These are phyloP conservation scores for Coix lacrymajobi DNA, from an alignment of 176 grass and related monocot species.

Conservation along the genomic window DNA sequence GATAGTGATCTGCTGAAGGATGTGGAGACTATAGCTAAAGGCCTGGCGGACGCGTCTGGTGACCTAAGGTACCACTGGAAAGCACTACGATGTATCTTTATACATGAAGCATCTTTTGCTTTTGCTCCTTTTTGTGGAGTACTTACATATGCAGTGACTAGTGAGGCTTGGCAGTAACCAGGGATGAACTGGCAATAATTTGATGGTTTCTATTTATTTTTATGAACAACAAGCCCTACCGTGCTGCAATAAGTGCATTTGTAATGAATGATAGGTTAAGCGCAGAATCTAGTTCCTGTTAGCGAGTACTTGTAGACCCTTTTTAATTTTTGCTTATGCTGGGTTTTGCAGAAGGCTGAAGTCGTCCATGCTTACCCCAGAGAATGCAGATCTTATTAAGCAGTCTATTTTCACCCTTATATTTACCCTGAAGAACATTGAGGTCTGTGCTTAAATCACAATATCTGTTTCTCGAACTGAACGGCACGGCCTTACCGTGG, in stretches of 20 bases:
- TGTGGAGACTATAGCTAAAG: slow-evolving; percentile 88
- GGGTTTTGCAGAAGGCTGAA: slow-evolving; percentile 70
- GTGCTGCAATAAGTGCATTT: not conserved
- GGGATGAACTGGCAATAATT: not conserved
- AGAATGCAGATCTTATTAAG: slow-evolving; percentile 79
- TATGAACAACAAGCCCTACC: not conserved
- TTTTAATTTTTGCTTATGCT: not conserved
- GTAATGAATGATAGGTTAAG: not conserved
- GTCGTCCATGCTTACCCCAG: slow-evolving; percentile 66
- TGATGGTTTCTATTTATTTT: not conserved
- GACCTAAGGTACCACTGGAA: slow-evolving; percentile 69
- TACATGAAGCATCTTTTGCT: not conserved
- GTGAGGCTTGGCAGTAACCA: not conserved
- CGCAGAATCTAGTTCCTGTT: not conserved
- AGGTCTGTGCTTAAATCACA: slow-evolving; percentile 56
- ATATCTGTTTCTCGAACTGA: not conserved
- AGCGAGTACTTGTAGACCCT: not conserved
- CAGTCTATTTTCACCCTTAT: slow-evolving; percentile 88
- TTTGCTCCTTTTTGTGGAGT: not conserved
- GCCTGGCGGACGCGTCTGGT: slow-evolving; percentile 65
- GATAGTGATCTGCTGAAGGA: slow-evolving; percentile 79
- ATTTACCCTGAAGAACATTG: slow-evolving; percentile 94
- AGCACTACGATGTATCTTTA: not conserved
- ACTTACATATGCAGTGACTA: not conserved
- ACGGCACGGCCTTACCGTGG: slow-evolving; percentile 3